These are phyloP conservation scores for Stachybotrys chartarum DNA, from an alignment of 2,329 filamentous ascomycete genomes.

Conservation along the genomic window DNA sequence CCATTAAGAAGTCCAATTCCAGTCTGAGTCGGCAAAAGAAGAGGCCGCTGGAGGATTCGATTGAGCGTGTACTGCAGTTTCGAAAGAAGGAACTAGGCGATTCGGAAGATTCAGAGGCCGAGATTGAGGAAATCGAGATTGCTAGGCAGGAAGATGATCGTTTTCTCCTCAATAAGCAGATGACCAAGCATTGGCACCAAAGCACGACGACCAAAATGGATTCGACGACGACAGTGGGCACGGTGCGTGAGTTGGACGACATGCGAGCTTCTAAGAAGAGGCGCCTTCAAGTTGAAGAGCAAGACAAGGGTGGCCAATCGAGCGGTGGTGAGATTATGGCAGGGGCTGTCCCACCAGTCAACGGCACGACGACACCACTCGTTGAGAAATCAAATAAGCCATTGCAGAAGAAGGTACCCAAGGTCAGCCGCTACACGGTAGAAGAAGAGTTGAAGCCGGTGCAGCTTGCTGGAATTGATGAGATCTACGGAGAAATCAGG, in stretches of 20 bases:
- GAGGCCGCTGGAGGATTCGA: constrained; percentile 72
- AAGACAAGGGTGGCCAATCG: constrained; percentile 6
- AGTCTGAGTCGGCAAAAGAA: constrained; percentile 78
- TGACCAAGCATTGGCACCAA: constrained; percentile 32
- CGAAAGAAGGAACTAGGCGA: constrained; percentile 58
- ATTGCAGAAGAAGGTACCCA: constrained; percentile 20
- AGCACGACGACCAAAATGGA: background rate
- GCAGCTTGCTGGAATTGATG: constrained; percentile 21
- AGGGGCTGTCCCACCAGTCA: background rate
- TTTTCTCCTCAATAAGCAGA: constrained; percentile 33
- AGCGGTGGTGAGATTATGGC: constrained; percentile 5
- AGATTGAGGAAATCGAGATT: constrained; percentile 32
- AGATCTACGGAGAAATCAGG: constrained; percentile 14
- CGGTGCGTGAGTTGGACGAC: constrained; percentile 8
- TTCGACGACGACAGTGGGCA: background rate
- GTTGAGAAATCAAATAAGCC: constrained; percentile 18
- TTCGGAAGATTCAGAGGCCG: constrained; percentile 44
- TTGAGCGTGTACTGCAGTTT: constrained; percentile 73
- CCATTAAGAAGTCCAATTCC: constrained; percentile 80
- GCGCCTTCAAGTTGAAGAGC: constrained; percentile 16
- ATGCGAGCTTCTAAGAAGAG: constrained; percentile 24
- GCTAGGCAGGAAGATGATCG: constrained; percentile 23
- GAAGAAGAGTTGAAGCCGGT: constrained; percentile 14
- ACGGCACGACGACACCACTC: background rate
- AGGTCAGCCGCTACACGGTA: constrained; percentile 20